These are phyloP conservation scores for Jamesozyma jinghongensis DNA, from an alignment of 805 yeast species.

Conservation along the genomic window DNA sequence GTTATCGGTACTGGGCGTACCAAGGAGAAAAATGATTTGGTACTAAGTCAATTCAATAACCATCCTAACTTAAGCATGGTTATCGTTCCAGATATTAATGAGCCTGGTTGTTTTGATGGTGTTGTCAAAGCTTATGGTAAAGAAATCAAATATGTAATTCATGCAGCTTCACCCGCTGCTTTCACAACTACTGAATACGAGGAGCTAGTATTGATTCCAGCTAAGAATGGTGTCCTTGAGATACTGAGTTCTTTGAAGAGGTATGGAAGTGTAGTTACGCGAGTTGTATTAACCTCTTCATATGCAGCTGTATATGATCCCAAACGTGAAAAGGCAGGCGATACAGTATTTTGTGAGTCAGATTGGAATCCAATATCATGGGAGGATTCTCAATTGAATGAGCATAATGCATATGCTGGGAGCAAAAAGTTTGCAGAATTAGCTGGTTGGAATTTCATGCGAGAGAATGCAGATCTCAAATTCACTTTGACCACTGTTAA, in stretches of 20 bases:
- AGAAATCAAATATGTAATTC: constrained; percentile 32
- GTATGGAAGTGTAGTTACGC: constrained; percentile 34
- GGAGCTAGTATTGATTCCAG: constrained; percentile 46
- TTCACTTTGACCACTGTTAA: background rate
- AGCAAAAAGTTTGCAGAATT: constrained; percentile 1
- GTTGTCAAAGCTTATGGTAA: constrained; percentile 32
- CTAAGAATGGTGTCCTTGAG: constrained; percentile 47
- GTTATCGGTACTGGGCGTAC: constrained; percentile 8
- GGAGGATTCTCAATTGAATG: constrained; percentile 11
- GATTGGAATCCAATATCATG: constrained; percentile 31
- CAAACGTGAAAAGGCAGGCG: constrained; percentile 8
- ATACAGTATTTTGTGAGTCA: constrained; percentile 26
- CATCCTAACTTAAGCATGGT: constrained; percentile 20
- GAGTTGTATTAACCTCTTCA: constrained; percentile 50
- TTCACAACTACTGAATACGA: constrained; percentile 34
- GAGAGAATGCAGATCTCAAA: background rate
- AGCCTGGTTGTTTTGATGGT: constrained; percentile 37
- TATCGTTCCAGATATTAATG: constrained; percentile 31
- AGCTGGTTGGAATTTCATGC: background rate
- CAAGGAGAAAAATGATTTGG: constrained; percentile 34
- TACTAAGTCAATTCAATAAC: constrained; percentile 25
- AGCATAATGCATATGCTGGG: background rate
- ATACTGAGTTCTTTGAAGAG: constrained; percentile 37
- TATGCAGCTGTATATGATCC: constrained; percentile 39
- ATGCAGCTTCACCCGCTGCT: constrained; percentile 37